Conservation (phyloP, 1,284 basidiomycete species). For the Ganoderma boninense region DNA sequence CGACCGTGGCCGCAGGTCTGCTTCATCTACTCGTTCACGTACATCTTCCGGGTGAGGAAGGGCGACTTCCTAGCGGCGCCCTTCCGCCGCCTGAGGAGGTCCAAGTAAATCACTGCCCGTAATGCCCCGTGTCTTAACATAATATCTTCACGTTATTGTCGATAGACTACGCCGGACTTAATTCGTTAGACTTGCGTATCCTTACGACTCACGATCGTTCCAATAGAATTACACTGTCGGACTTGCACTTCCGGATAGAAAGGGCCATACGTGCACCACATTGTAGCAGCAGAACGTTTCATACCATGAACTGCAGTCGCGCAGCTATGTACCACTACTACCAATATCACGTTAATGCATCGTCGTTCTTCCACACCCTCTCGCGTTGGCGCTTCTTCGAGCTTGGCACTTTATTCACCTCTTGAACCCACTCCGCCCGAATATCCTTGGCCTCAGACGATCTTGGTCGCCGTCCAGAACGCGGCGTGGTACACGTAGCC, state of each 20-base stretch:
- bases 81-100: conserved; percentile 13
- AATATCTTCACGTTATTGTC: not conserved
- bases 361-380: not conserved
- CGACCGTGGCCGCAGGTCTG: conserved; percentile 35
- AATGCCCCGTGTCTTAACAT: not conserved
- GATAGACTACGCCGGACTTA: not conserved
- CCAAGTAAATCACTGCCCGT: not conserved
- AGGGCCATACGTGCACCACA: not conserved
- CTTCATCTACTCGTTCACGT: conserved; percentile 42
- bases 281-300: not conserved
- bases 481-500: conserved; percentile 86
- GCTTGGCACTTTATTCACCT: not conserved
- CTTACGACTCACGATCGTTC: conserved; percentile 3
- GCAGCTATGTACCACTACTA: not conserved
- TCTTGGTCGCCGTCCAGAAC: conserved; percentile 87
- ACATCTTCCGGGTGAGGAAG: conserved; percentile 29
- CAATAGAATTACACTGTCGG: not conserved
- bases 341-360: not conserved
- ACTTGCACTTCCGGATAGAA: not conserved
- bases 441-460: conserved; percentile 15
- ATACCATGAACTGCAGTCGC: not conserved
- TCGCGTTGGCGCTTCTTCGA: not conserved
- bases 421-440: not conserved
- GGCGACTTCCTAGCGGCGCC: conserved; percentile 21
- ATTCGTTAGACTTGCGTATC: not conserved